These are phyloP conservation scores for Aspergillus sp. DNA, from an alignment of 2,329 filamentous ascomycete species.

Conservation along the genomic window DNA sequence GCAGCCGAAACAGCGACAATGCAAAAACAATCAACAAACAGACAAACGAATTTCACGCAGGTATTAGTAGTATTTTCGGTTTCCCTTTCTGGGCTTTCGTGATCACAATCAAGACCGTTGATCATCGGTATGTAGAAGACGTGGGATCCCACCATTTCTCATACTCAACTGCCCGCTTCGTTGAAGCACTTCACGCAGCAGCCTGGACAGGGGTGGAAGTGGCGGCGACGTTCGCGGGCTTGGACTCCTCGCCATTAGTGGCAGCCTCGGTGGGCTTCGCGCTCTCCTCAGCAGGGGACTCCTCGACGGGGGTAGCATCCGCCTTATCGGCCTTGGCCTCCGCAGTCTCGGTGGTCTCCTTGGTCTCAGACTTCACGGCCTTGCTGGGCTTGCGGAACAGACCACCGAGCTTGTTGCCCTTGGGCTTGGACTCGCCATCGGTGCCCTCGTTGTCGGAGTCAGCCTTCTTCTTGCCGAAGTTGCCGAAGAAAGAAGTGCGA, in stretches of 20 bases:
- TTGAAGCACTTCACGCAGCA: slow-evolving; percentile 39
- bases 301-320: slow-evolving; percentile 22
- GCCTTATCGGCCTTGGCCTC: slow-evolving; percentile 35
- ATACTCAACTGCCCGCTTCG: slow-evolving; percentile 35
- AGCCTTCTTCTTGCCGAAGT: slow-evolving; percentile 51
- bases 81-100: slow-evolving; percentile 12
- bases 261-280: slow-evolving; percentile 25
- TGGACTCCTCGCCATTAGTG: slow-evolving; percentile 28
- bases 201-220: slow-evolving; percentile 39
- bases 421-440: slow-evolving; percentile 46
- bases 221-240: slow-evolving; percentile 32
- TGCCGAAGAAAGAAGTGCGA: slow-evolving; percentile 54
- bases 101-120: slow-evolving; percentile 6
- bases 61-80: slow-evolving; percentile 5
- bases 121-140: slow-evolving; percentile 22
- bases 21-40: slow-evolving; percentile 14
- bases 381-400: slow-evolving; percentile 50
- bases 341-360: slow-evolving; percentile 30
- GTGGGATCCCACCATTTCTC: slow-evolving; percentile 42
- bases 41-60: neutral
- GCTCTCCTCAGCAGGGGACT: slow-evolving; percentile 25
- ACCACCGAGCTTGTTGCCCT: slow-evolving; percentile 44
- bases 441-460: slow-evolving; percentile 47
- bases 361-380: slow-evolving; percentile 42
- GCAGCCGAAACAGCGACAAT: slow-evolving; percentile 22